Evolutionary conservation across 495 filamentous ascomycete genomes (phyloP), one percentile per base, ranked within the genome.

Genomic region (Apiosordaria backusii): DNA sequence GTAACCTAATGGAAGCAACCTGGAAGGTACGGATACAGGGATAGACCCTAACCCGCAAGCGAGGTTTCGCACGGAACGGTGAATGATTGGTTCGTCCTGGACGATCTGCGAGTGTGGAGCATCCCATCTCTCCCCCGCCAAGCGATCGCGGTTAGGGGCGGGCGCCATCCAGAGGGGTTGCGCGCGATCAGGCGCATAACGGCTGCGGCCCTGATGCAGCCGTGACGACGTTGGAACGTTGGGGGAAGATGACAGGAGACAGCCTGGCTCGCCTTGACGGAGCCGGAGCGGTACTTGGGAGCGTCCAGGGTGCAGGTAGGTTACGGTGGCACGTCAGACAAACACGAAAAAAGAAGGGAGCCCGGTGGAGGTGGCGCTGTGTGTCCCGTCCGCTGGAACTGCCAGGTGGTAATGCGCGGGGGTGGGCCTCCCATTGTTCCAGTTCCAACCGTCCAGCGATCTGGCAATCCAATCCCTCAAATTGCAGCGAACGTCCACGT

Each of bases 391-490:
- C 35, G 35, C 35, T 45, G 35, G 35, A 45, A 45, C 35, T 45
- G 35, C 35, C 35, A 45, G 35, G 35, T 45, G 35, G 13, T 45
- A 45, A 45, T 45, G 35, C 35, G 35, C 35, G 35, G 35, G 35
- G 35, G 35, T 45, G 35, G 35, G 35, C 35, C 35, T 45, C 35
- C 35, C 35, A 45, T 45, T 18, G 35, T 45, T 45, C 35, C 35
- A 45, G 35, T 15, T 45, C 35, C 35, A n/a, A n/a, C n/a, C n/a
- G n/a, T 35, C 29, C 29, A 45, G 35, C 10, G 35, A 45, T 45
- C 35, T 45, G 35, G 35, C 35, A 45, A 45, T 45, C 26, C 53
- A 64, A 64, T 64, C 62, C 57, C 62, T 55, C 53, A 57, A 40
- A 57, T 63, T 57, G 62, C 60, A 26, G 18, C 35, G 19, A n/a